Percentiles rank a stretch among this genome's conserved stretches.
These are phyloP conservation scores for Blastobotrys robertii DNA, from an alignment of 805 yeast species.

Conservation along the genomic window DNA sequence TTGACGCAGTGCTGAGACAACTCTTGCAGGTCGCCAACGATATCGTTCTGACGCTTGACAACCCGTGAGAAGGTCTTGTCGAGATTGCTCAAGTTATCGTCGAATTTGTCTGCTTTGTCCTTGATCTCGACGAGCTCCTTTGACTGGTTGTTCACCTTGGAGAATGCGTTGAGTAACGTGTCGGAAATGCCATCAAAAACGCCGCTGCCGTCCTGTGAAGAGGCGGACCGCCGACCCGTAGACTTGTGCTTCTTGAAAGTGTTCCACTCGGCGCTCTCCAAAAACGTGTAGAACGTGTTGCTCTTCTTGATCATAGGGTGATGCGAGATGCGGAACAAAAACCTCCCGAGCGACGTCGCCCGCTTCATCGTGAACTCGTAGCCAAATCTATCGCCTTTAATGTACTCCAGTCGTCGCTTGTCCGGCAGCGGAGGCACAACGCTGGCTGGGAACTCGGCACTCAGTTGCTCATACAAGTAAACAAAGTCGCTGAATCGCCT, in stretches of 20 bases:
- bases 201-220: slow-evolving; percentile 29
- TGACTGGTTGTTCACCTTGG: slow-evolving; percentile 52
- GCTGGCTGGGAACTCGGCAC: slow-evolving; percentile 73
- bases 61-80: slow-evolving; percentile 71
- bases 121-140: slow-evolving; percentile 76
- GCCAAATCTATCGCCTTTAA: slow-evolving; percentile 88
- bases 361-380: slow-evolving; percentile 75
- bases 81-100: slow-evolving; percentile 69
- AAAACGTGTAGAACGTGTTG: slow-evolving; percentile 57
- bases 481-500: slow-evolving; percentile 85
- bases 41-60: slow-evolving; percentile 59
- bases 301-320: slow-evolving; percentile 68
- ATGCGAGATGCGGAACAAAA: slow-evolving; percentile 57
- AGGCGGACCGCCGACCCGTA: slow-evolving; percentile 5
- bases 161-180: slow-evolving; percentile 86
- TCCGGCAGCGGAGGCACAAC: slow-evolving; percentile 93
- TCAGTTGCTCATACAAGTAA: slow-evolving; percentile 61
- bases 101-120: slow-evolving; percentile 73
- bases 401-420: slow-evolving; percentile 79
- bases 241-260: slow-evolving; percentile 35
- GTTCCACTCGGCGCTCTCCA: slow-evolving; percentile 68
- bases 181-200: slow-evolving; percentile 80
- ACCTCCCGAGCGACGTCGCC: slow-evolving; percentile 69
- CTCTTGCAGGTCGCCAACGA: slow-evolving; percentile 62
- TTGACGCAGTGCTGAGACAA: slow-evolving; percentile 62